These are phyloP conservation scores for Thyridium curvatum DNA, from an alignment of 2,329 filamentous ascomycete genomes.

Conservation along the genomic window DNA sequence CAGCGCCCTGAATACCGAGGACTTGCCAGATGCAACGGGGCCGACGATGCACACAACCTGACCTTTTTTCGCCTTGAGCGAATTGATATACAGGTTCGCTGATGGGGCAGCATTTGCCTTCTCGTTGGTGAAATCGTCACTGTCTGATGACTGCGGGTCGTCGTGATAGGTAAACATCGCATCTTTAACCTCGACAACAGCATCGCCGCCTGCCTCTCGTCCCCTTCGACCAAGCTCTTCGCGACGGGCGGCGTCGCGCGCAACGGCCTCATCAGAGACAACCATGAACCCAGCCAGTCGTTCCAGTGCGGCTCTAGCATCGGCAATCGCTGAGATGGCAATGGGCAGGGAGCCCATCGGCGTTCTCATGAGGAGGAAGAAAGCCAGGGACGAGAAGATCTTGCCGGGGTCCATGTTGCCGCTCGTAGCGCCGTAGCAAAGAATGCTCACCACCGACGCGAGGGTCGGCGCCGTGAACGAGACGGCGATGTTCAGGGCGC, in stretches of 20 bases:
- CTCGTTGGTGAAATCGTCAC: neutral
- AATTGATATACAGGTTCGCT: slow-evolving; percentile 3
- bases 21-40: slow-evolving; percentile 16
- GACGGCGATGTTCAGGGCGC: slow-evolving; percentile 16
- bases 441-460: slow-evolving; percentile 15
- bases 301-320: slow-evolving; percentile 14
- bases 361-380: slow-evolving; percentile 15
- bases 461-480: slow-evolving; percentile 16
- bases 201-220: neutral
- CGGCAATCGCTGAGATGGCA: slow-evolving; percentile 14
- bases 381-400: slow-evolving; percentile 14
- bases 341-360: slow-evolving; percentile 13
- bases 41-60: slow-evolving; percentile 11
- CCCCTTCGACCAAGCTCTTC: slow-evolving; percentile 2
- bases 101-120: neutral
- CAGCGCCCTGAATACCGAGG: slow-evolving; percentile 14
- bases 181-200: slow-evolving; percentile 8
- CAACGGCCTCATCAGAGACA: slow-evolving; percentile 6
- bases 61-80: slow-evolving; percentile 4
- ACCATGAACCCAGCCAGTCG: slow-evolving; percentile 13
- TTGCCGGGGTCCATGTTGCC: slow-evolving; percentile 8
- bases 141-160: slow-evolving; percentile 4
- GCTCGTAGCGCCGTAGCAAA: slow-evolving; percentile 10
- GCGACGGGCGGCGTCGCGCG: slow-evolving; percentile 1
- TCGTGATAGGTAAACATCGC: slow-evolving; percentile 12